Base-by-base conservation (phyloP, 2,329 filamentous ascomycete genomes). In the Torrubiellomyces zombiae region DNA sequence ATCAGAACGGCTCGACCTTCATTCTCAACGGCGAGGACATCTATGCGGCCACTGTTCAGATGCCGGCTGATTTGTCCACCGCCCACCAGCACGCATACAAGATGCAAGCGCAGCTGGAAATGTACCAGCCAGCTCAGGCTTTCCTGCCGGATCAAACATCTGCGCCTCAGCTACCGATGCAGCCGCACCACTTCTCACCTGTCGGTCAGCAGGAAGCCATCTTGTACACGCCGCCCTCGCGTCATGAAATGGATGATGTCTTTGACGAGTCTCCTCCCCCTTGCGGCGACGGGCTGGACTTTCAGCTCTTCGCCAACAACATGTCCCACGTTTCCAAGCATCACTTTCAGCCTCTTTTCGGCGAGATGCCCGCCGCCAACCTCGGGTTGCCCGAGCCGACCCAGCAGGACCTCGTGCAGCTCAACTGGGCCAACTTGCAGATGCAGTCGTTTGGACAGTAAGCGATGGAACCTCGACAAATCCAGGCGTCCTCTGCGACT, bases 121-220 rank as follows among this genome's bases (percentile, higher is more conserved):
- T 44, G 11, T 48, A 40, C 28, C 37, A 38, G 26, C n/a, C n/a
- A n/a, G n/a, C n/a, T n/a, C n/a, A n/a, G n/a, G n/a, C n/a, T n/a
- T n/a, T n/a, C n/a, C 21, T 31, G 2, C 21, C 33, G 12, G 37
- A 40, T 21, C 39, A 53, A 12, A 47, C 32, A 16, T 27, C 33
- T 10, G 26, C 34, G 8, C 35, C 37, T 4, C 34, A 32, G 11
- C 6, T 31, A 6, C 24, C 38, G 21, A 31, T 29, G 35, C 20
- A 27, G 20, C 33, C 52, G 16, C 51, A 59, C 14, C 73, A 79
- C 32, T 63, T 81, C 32, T 82, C 76, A 4, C 75, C 75, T 7
- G 59, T 61, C 27, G 76, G 72, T 5, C 75, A 80, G 38, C 62
- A 65, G 18, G 72, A 75, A 31, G 55, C 70, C 2, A 77, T 79